Evolutionary conservation across 169 alveolate genomes (phyloP), one percentile per base, ranked within the genome.

Genomic region (Eimeria maxima): DNA sequence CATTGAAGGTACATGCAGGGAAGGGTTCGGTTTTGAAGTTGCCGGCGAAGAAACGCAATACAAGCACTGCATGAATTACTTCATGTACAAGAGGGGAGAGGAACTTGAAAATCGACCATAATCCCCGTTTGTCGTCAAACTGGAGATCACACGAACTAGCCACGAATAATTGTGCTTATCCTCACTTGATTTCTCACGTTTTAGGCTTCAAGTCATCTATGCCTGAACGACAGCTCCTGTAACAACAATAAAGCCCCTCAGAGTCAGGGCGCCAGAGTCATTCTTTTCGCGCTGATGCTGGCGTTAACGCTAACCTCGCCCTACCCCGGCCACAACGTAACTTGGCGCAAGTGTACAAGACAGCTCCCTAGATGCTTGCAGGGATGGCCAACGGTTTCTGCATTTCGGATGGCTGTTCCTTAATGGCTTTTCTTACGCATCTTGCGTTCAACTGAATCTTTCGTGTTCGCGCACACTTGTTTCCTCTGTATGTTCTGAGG

Each of bases 251-350:
- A 24, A 81, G 80, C 13, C 81, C 81, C 45, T 86, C 93, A 20
- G 93, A 86, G 3, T 57, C 65, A 45, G 63, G 93, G 50, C 93
- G 93, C 24, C 80, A 63, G n/a, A 45, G n/a, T 22, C 6, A 33
- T 16, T 33, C 27, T 45, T 24, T 86, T 65, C 50, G 69, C 57
- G 81, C 57, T 20, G 80, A 55, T 55, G 63, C 47, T 3, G 93
- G 63, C 16, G 80, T 27, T 60, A 63, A 22, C 69, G 93, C 27
- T 81, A 60, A n/a, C 80, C 81, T 86, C 14, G 42, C 63, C 67
- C 93, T 86, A 13, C 81, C 60, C 3, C 76, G 80, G 60, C 93
- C 81, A 50, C 24, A 86, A 81, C 93, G 93, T 18, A 45, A 38
- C 60, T 42, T 33, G 0, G 38, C 38, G 1, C 38, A 33, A 33